Evolutionary conservation across 2,329 filamentous ascomycete genomes (phyloP), one percentile per base, ranked within the genome.

Genomic region (Fusarium agapanthi): DNA sequence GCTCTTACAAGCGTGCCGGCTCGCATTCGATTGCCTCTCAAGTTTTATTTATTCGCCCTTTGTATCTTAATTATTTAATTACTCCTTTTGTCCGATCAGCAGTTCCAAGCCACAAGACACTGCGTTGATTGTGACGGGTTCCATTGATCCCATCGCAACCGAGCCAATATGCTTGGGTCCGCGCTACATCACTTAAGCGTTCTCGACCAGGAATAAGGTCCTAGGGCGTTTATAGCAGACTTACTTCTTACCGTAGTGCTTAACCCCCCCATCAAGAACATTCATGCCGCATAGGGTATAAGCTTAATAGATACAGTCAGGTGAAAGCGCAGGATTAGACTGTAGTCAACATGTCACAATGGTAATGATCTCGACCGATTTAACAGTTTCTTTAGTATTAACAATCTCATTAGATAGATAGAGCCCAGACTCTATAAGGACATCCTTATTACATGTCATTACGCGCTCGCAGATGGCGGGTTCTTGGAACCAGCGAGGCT

Each of bases 191-290:
- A 14, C 32, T 34, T 14, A 14, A 16, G 14, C 7, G 32, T 34
- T 15, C 14, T 7, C 14, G 32, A 7, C 32, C 0, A 7, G 32
- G 7, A 7, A 9, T 16, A 9, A 34, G 9, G 3, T 8, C 14
- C 32, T 14, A 0, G 0, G 14, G 0, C 7, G 8, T 34, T 0
- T 1, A 34, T 16, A 34, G 0, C 32, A 34, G 32, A 34, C 15
- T 16, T 34, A 15, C 32, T 34, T 34, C 1, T 16, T 6, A 1
- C 1, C 15, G 5, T 9, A 16, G 14, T 34, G 14, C 32, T 4
- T 15, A 34, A 34, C 3, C 15, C 32, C 15, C 32, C 14, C 0
- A 15, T 34, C 32, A 16, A 0, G 32, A 34, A 34, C 0, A 34
- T 34, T 4, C 15, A 14, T 9, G 14, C 32, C 32, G 15, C 3